phyloP scores from a whole-genome alignment of 2,329 filamentous ascomycete species.

The Graphilbum ipis-grandicollis region DNA sequence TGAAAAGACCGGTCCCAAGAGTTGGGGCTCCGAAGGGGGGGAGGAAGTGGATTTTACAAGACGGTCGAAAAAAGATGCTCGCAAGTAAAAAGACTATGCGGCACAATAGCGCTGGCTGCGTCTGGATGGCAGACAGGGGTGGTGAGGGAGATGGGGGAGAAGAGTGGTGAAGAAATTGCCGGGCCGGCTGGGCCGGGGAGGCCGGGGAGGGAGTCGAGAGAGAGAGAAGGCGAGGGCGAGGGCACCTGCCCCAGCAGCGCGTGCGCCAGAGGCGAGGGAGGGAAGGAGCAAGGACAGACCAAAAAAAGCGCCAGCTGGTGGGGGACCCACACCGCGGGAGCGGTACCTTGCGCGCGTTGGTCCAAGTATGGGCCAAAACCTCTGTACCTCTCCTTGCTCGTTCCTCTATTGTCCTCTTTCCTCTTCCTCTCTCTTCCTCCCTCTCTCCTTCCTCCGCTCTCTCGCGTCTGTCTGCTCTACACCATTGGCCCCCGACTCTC shows the following conservation, averaged over 20 bases:
- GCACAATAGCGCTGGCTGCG: neutral
- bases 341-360: constrained; percentile 11
- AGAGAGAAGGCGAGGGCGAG: neutral
- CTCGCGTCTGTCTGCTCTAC: too few relatives aligned
- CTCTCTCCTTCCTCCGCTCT: too few relatives aligned
- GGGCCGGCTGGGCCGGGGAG: neutral
- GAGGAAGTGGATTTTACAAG: constrained; percentile 11
- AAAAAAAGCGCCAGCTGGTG: constrained; percentile 5
- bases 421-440: neutral
- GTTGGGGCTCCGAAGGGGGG: too few relatives aligned
- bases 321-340: constrained; percentile 11
- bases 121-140: neutral
- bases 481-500: too few relatives aligned
- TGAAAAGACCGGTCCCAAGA: constrained; percentile 16
- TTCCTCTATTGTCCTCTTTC: neutral
- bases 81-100: neutral
- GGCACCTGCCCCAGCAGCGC: too few relatives aligned
- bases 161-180: neutral
- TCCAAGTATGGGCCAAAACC: constrained; percentile 8
- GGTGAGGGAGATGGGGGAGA: neutral
- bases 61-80: too few relatives aligned
- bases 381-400: neutral
- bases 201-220: neutral
- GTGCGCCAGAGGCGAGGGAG: too few relatives aligned
- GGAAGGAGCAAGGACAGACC: neutral